Evolutionary conservation across 228 moss, liverwort and hornwort genomes (phyloP), one percentile per base, ranked within the genome.

Genomic region (Sphagnum fallax): DNA sequence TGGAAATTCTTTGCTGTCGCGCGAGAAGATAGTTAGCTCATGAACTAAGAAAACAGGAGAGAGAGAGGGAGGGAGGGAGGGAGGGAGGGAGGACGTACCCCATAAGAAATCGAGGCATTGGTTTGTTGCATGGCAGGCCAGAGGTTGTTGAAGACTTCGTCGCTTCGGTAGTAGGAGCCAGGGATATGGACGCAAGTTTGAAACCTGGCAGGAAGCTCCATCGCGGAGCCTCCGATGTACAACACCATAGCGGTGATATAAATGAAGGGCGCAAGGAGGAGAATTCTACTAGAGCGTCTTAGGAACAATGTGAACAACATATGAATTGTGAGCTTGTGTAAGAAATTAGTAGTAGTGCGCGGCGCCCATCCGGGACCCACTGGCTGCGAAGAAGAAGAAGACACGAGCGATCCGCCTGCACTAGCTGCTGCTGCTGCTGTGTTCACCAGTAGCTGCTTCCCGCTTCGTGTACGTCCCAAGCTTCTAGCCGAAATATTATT

Each of bases 111-210:
- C 16, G 84, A 72, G 48, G 67, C 82, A 50, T 84, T 80, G 11
- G 71, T 78, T 53, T 65, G 73, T 66, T 92, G 79, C 93, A 98
- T 93, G 60, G 73, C 88, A 50, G 93, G 98, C 98, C 98, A 98
- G 48, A 98, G 67, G 10, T 91, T 72, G 61, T 76, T 80, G 15
- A 93, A 98, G 69, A 98, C 76, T 67, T 86, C 82, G 66, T 88
- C 90, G 64, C 98, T 98, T 32, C 89, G 84, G 61, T 98, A 98
- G 5, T 87, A 68, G 2, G 93, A 90, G 57, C 98, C 98, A 32
- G 32, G 32, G 32, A 32, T 32, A 32, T 32, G 32, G 32, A 32
- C 32, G 32, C 32, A 32, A 32, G 32, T 32, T 32, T 32, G 32
- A 32, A 32, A 32, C 32, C 32, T 32, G 6, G 83, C 69, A 6